Evolutionary conservation across 129 eudicot species (phyloP).

Genomic region (Chrysanthemum makinoi): DNA sequence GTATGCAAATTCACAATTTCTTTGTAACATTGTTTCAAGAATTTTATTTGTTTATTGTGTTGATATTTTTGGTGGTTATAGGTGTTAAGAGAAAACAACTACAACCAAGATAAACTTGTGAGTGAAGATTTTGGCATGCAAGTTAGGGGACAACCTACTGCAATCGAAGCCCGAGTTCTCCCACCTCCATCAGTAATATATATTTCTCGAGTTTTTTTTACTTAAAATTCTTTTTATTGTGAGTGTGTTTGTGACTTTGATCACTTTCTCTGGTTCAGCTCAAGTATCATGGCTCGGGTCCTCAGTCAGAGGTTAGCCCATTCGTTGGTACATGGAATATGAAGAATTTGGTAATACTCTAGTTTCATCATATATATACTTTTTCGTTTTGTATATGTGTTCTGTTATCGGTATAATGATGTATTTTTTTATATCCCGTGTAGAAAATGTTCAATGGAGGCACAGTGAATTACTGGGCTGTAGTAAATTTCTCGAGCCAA

Average conservation of each 20-base stretch:
- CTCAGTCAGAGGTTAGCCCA: slow-evolving; percentile 44
- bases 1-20: slow-evolving; percentile 20
- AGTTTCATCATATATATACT: no score
- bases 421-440: neutral
- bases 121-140: slow-evolving; percentile 56
- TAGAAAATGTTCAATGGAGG: slow-evolving; percentile 82
- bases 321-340: slow-evolving; percentile 76
- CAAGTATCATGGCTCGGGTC: slow-evolving; percentile 51
- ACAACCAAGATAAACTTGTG: slow-evolving; percentile 33
- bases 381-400: neutral
- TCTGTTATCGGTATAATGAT: neutral
- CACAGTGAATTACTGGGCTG: slow-evolving; percentile 51
- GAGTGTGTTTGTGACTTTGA: neutral
- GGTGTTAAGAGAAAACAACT: slow-evolving; percentile 39
- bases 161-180: slow-evolving; percentile 64
- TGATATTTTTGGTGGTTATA: slow-evolving; percentile 17
- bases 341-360: slow-evolving; percentile 55
- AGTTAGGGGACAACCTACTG: slow-evolving; percentile 29
- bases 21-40: neutral
- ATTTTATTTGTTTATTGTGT: neutral
- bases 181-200: slow-evolving; percentile 56
- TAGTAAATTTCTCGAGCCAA: slow-evolving; percentile 50
- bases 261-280: slow-evolving; percentile 36
- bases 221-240: neutral
- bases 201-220: neutral